Base-by-base conservation (phyloP, 1,284 basidiomycete genomes). In the Thecaphora thlaspeos region DNA sequence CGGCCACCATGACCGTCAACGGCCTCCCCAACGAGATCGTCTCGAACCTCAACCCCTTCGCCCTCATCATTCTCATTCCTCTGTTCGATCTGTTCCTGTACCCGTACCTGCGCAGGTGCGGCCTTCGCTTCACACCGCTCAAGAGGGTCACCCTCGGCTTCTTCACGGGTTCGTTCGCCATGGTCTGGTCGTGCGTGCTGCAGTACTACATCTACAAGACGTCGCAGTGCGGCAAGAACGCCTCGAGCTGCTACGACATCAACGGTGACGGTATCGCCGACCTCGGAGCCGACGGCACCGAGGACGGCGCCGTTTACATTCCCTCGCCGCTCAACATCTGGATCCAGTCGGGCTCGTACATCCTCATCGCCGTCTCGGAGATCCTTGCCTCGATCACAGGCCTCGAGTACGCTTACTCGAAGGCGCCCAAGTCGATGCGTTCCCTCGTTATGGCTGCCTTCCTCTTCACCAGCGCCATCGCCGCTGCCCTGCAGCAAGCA, bases 361-460 rank as follows among this genome's bases (percentile, higher is more conserved):
- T 77, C 21, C 64, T 82, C n/a, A 80, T 81, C 19, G 82, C 80
- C 37, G 48, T 81, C 43, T 81, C 79, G 18, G 82, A 82, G 80
- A 90, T 93, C 73, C 83, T 93, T 48, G 88, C 89, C 1, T 88
- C 87, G 10, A 89, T 93, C 79, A 91, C 89, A 18, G 79, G 79
- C 46, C 72, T 82, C 63, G 90, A 93, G 78, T 91, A 91, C 76
- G 90, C 89, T n/a, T 91, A 88, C 81, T 89, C 87, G 55, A 91
- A 78, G 64, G 79, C 80, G 10, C 79, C 79, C 48, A 75, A 70
- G 53, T 76, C 73, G 55, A 79, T 80, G 80, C 70, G 77, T 9
- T 79, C 77, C 28, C 71, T 80, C 34, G 76, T 80, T 48, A 78
- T 76, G 74, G 58, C 57, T 26, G 48, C 71, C 41, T 73, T 77